Evolutionary conservation across 768 basidiomycete genomes (phyloP).

Genomic region (Tricholoma saponaceum): DNA sequence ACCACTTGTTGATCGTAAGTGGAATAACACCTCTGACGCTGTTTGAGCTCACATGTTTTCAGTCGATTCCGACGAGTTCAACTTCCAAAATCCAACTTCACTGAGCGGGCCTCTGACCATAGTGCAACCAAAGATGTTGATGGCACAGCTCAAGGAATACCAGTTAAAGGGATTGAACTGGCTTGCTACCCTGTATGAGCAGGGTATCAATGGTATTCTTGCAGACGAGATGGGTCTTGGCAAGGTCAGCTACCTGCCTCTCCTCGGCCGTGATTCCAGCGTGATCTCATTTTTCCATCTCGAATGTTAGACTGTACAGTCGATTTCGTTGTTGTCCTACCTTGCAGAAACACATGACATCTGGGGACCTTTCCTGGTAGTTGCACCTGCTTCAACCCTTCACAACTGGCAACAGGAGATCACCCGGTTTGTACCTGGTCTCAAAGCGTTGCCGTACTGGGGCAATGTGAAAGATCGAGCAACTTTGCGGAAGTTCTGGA

Average conservation of each 20-base stretch:
- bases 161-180: slow-evolving; percentile 98
- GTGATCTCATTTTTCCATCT: background rate
- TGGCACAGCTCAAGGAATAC: slow-evolving; percentile 96
- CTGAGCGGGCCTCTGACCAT: slow-evolving; percentile 81
- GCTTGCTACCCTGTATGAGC: slow-evolving; percentile 96
- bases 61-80: slow-evolving; percentile 97
- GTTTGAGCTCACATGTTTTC: slow-evolving; percentile 4
- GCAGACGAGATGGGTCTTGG: slow-evolving; percentile 99
- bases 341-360: slow-evolving; percentile 97
- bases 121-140: slow-evolving; percentile 91
- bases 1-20: slow-evolving; percentile 72
- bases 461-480: slow-evolving; percentile 95
- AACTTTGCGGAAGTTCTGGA: slow-evolving; percentile 96
- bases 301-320: slow-evolving; percentile 81
- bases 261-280: background rate
- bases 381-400: slow-evolving; percentile 93
- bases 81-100: slow-evolving; percentile 98
- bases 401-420: slow-evolving; percentile 99
- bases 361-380: slow-evolving; percentile 98
- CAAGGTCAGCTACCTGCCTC: slow-evolving; percentile 44
- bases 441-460: slow-evolving; percentile 98
- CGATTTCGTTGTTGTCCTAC: slow-evolving; percentile 92
- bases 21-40: background rate
- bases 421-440: slow-evolving; percentile 87
- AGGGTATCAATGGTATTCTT: slow-evolving; percentile 98